Evolutionary conservation across 2,329 filamentous ascomycete genomes (phyloP).

Genomic region (Venturia pyrina): DNA sequence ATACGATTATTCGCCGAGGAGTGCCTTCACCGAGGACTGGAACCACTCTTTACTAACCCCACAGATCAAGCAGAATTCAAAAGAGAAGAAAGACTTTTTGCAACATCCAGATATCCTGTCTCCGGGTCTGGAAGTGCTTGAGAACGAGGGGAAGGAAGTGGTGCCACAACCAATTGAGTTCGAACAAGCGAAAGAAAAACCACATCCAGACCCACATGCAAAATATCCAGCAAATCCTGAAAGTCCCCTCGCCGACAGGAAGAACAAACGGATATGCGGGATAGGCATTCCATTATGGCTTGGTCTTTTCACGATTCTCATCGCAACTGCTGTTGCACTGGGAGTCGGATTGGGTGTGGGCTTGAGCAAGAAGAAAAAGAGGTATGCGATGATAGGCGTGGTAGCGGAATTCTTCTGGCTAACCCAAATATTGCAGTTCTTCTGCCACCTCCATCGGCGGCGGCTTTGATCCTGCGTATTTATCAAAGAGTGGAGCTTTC

Average conservation of each 20-base stretch:
- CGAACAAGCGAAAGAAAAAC: not conserved
- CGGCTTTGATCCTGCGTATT: not conserved
- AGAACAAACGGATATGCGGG: slow-evolving; percentile 6
- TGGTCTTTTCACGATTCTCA: not conserved
- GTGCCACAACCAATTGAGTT: not conserved
- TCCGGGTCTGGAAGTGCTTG: slow-evolving; percentile 7
- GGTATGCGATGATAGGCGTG: not conserved
- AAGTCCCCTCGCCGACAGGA: not conserved
- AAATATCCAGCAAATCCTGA: slow-evolving; percentile 3
- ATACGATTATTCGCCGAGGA: not conserved
- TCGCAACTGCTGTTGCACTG: slow-evolving; percentile 2
- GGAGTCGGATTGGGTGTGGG: slow-evolving; percentile 11
- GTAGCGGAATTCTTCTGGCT: not conserved
- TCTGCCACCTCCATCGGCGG: not conserved
- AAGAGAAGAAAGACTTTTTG: not conserved
- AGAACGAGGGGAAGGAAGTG: slow-evolving; percentile 10
- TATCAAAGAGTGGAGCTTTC: slow-evolving; percentile 9
- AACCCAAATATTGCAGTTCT: not conserved
- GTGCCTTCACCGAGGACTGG: slow-evolving; percentile 6
- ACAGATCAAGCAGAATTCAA: not conserved
- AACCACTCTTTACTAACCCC: not conserved
- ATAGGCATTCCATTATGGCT: not conserved
- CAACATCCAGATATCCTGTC: slow-evolving; percentile 11
- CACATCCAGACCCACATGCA: not conserved
- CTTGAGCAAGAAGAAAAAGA: not conserved